Percentiles rank a stretch among this genome's conserved stretches.
These are phyloP conservation scores for Puccinia polysora DNA, from an alignment of 1,284 basidiomycete genomes.

Conservation along the genomic window DNA sequence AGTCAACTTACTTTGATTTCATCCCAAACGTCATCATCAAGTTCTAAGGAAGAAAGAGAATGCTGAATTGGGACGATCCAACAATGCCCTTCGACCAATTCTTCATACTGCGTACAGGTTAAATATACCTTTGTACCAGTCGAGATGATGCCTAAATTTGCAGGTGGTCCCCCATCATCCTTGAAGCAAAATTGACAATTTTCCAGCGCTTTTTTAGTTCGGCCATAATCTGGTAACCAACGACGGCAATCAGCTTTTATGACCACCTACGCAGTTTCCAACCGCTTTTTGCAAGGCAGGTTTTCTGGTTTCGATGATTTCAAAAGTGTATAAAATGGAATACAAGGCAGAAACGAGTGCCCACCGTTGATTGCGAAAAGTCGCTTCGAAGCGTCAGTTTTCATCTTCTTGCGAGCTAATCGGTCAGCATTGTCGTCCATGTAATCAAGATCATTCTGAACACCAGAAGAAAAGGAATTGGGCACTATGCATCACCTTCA, in stretches of 20 bases:
- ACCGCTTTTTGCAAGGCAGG: too few relatives aligned
- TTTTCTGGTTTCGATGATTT: too few relatives aligned
- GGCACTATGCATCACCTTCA: neutral
- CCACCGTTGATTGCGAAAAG: slow-evolving; percentile 91
- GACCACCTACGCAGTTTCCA: neutral
- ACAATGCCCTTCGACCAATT: slow-evolving; percentile 81
- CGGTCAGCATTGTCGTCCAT: slow-evolving; percentile 94
- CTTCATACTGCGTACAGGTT: slow-evolving; percentile 77
- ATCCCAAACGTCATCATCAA: slow-evolving; percentile 97
- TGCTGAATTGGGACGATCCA: slow-evolving; percentile 94
- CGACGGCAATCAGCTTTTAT: neutral
- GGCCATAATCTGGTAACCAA: slow-evolving; percentile 71
- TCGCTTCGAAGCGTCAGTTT: slow-evolving; percentile 88
- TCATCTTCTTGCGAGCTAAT: slow-evolving; percentile 86
- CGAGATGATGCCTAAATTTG: slow-evolving; percentile 71
- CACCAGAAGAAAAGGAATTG: slow-evolving; percentile 2
- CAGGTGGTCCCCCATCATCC: slow-evolving; percentile 60
- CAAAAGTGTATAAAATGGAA: slow-evolving; percentile 8
- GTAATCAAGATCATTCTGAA: slow-evolving; percentile 56
- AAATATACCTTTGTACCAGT: slow-evolving; percentile 86
- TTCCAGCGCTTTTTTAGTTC: slow-evolving; percentile 83
- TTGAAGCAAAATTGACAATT: slow-evolving; percentile 54
- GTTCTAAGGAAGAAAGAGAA: slow-evolving; percentile 81
- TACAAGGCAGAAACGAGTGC: too few relatives aligned
- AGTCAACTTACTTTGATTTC: slow-evolving; percentile 70